These are phyloP conservation scores for Neonectria hederae DNA, from an alignment of 2,329 filamentous ascomycete species.

Conservation along the genomic window DNA sequence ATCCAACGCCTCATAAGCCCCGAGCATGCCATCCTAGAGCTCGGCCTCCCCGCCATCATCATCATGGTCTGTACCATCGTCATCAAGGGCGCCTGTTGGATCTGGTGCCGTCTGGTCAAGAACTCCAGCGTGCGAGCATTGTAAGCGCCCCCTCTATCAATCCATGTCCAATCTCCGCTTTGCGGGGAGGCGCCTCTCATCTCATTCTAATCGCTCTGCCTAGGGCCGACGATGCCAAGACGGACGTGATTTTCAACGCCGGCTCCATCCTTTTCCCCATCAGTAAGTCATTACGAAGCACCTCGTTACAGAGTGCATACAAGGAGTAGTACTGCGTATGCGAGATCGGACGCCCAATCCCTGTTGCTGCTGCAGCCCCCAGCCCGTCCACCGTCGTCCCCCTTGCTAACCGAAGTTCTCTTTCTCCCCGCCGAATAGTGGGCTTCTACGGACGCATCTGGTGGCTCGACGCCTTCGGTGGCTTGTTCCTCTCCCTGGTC, in stretches of 20 bases:
- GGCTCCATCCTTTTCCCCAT: slow-evolving; percentile 91
- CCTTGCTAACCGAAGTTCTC: slow-evolving; percentile 24
- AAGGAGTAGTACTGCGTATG: no score
- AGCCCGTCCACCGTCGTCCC: background rate
- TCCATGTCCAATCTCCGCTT: slow-evolving; percentile 2
- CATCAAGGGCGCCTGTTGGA: slow-evolving; percentile 84
- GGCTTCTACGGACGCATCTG: slow-evolving; percentile 80
- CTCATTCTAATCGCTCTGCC: slow-evolving; percentile 15
- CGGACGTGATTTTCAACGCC: slow-evolving; percentile 89
- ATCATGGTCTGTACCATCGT: slow-evolving; percentile 86
- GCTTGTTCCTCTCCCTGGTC: slow-evolving; percentile 78
- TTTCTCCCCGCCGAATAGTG: slow-evolving; percentile 50
- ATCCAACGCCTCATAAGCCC: slow-evolving; percentile 68
- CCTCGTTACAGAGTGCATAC: background rate
- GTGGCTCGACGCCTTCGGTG: slow-evolving; percentile 86
- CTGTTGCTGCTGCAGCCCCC: slow-evolving; percentile 7
- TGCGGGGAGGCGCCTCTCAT: slow-evolving; percentile 16
- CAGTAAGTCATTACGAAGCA: slow-evolving; percentile 50
- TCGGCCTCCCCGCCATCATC: slow-evolving; percentile 75
- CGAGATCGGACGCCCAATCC: slow-evolving; percentile 11
- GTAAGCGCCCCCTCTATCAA: slow-evolving; percentile 53
- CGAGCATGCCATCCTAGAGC: slow-evolving; percentile 75
- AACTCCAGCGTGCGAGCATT: slow-evolving; percentile 88
- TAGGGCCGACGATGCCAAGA: slow-evolving; percentile 63
- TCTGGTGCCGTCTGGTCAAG: slow-evolving; percentile 87